Conservation (phyloP, 73 alveolate genomes). For the Symbiodinium pilosum region DNA sequence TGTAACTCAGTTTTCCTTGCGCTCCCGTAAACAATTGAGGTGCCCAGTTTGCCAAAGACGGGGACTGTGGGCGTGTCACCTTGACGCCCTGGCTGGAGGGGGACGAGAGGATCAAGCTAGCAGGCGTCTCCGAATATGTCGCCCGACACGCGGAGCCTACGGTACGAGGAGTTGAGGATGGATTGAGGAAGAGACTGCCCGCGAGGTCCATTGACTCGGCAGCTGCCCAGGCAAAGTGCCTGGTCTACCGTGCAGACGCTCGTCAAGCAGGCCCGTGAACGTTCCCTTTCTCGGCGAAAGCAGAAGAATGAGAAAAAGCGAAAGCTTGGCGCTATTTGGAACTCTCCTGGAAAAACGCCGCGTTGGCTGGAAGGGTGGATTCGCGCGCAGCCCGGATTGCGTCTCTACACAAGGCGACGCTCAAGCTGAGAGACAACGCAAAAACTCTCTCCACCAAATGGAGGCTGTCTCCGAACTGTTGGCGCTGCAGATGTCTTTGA, state of each 20-base stretch:
- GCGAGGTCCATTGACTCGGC: neutral
- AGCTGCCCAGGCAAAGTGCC: neutral
- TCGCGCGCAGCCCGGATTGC: no score
- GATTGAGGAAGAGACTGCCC: neutral
- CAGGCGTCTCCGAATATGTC: neutral
- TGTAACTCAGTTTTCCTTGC: no score
- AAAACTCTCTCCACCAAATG: no score
- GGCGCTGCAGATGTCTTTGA: neutral
- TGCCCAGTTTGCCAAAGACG: no score
- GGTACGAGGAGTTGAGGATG: neutral
- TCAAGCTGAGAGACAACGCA: no score
- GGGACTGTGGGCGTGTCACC: neutral
- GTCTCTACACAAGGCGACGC: no score
- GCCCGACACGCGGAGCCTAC: neutral
- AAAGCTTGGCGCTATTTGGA: no score
- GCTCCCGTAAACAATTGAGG: no score
- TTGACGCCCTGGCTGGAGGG: neutral
- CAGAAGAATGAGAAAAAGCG: no score
- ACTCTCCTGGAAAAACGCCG: no score
- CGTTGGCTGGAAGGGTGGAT: no score
- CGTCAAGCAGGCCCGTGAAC: neutral
- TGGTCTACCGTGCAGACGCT: neutral
- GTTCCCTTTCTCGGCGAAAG: no score
- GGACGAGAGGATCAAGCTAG: neutral
- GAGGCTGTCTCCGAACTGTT: neutral